Base-by-base conservation (phyloP, 164 flowering plant genomes). In the Hamamelis virginiana region DNA sequence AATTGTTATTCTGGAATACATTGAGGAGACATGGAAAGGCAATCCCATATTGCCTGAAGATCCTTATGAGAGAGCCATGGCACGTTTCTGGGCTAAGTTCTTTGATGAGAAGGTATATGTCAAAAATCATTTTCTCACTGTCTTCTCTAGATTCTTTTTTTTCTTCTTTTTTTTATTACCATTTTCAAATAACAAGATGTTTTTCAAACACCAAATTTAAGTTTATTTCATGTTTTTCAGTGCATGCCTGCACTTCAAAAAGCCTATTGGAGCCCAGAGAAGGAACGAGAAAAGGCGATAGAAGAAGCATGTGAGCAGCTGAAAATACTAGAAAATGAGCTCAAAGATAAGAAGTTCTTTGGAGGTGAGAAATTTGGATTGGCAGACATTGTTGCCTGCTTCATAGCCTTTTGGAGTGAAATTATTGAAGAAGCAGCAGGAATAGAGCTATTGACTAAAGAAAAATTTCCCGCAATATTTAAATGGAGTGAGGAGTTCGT, bases 291-390 rank as follows among this genome's bases (percentile, higher is more conserved):
- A 69, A 74, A 76, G 69, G 74, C 67, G 2, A 66, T 75, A 28
- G 75, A 72, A 69, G 87, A 81, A 78, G 76, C 77, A 13, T 4
- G 0, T 9, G 76, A 68, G 69, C n/a, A 0, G 19, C 68, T 85
- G 15, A 69, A 71, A 44, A 58, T 59, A 12, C 79, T 87, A 4
- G 85, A 85, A 21, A 51, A 75, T 26, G 82, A 76, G 68, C 73
- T 87, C 1, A 53, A 77, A n/a, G 82, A 51, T 18, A 80, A 78
- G 76, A 78, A 65, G 44, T 85, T 83, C 79, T 85, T 87, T 58
- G 88, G 87, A 9, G 91, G 91, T 25, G 80, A 82, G 3, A 68
- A 13, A 0, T 68, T 85, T 15, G 84, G 83, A 18, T 3, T 78
- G 1, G 78, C 77, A 3, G 91, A 87, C 63, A 77, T 87, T 43